Evolutionary conservation across 202 grass and related monocot species (phyloP), one percentile per base, ranked within the genome.

Genomic region (Setaria viridis): DNA sequence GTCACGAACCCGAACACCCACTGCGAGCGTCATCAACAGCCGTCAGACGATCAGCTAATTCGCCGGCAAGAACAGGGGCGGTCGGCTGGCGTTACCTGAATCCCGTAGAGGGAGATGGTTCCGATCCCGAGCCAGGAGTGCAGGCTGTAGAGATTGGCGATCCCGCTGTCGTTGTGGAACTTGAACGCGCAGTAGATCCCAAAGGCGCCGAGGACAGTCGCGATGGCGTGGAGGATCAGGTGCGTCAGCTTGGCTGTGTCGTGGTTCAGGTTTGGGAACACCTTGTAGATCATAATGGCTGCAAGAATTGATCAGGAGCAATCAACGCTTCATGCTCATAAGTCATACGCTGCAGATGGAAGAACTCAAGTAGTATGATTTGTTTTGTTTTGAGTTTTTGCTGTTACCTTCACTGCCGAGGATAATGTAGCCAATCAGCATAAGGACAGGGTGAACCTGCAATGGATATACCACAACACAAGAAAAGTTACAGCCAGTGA

Each of bases 141-240:
- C 68, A 97, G 76, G 74, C 90, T 97, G 86, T 97, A 94, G 74
- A 94, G 80, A 82, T 97, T 97, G 67, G 94, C 90, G 80, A 97
- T 94, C n/a, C 90, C 90, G 35, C 91, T 91, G 1, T 97, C 91
- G 12, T 94, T 91, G 90, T 93, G 91, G 80, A 8, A 77, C 55
- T 97, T 97, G 68, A 97, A 94, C 34, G 91, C 89, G 74, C 64
- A 88, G 89, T 91, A 97, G 83, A 97, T 91, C 5, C 92, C 94
- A 72, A 92, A 69, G 45, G 80, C 62, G 63, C 92, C 94, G 16
- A 97, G 91, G 7, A 84, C 90, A 13, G 89, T 79, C 0, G 92
- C 94, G 33, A 82, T 37, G 46, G 75, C 88, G 51, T 94, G 94
- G 86, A 97, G 92, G 20, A 66, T 84, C 15, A 94, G 80, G 60